phyloP scores from a whole-genome alignment of 805 yeast genomes.

The Middelhovenomyces tepae region DNA sequence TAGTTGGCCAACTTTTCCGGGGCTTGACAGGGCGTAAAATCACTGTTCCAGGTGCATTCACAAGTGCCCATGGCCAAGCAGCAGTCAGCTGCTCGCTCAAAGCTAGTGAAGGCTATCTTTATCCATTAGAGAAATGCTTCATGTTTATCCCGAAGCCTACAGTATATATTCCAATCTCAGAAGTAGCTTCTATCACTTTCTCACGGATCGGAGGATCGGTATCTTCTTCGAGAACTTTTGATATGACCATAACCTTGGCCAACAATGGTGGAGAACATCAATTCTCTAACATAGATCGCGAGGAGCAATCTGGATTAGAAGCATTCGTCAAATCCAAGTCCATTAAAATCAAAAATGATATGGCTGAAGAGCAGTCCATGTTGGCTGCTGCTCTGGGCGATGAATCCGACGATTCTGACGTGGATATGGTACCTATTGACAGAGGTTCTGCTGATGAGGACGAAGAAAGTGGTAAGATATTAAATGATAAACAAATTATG shows the following conservation, averaged over 20 bases:
- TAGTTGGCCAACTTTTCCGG: constrained; percentile 76
- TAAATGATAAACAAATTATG: too few species aligned
- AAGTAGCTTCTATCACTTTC: constrained; percentile 66
- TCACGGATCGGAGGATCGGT: constrained; percentile 81
- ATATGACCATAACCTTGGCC: constrained; percentile 67
- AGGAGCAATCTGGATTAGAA: constrained; percentile 77
- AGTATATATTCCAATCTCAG: constrained; percentile 78
- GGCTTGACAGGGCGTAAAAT: constrained; percentile 86
- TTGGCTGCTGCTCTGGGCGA: constrained; percentile 66
- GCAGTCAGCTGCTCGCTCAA: constrained; percentile 88
- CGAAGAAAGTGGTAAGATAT: constrained; percentile 41
- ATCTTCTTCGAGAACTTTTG: constrained; percentile 80
- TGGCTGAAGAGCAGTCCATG: constrained; percentile 75
- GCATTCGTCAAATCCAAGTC: constrained; percentile 68
- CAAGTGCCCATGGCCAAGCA: constrained; percentile 66
- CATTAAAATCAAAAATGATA: constrained; percentile 77
- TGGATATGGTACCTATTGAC: constrained; percentile 36
- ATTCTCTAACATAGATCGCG: constrained; percentile 83
- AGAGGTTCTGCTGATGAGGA: constrained; percentile 75
- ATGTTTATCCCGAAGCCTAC: constrained; percentile 92
- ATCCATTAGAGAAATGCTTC: constrained; percentile 86
- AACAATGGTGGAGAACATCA: constrained; percentile 62
- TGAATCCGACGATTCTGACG: constrained; percentile 45
- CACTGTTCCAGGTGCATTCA: constrained; percentile 74
- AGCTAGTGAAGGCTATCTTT: constrained; percentile 90